These are phyloP conservation scores for Aspergillus tanneri DNA, from an alignment of 2,329 filamentous ascomycete genomes.

Conservation along the genomic window DNA sequence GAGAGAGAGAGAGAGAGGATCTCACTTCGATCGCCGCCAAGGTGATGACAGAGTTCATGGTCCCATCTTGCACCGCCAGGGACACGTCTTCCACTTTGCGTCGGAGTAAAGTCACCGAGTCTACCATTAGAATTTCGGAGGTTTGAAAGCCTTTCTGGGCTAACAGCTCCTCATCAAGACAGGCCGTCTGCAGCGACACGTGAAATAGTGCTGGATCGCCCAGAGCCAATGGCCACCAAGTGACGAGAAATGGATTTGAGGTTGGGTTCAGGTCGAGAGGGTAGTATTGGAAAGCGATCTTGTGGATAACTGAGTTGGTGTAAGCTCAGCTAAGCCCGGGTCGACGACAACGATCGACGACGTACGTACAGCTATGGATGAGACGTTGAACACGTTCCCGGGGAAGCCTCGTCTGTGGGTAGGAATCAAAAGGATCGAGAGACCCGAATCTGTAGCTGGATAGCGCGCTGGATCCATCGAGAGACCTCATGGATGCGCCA, in stretches of 20 bases:
- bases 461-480: conserved; percentile 15
- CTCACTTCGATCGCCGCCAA: conserved; percentile 58
- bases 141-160: conserved; percentile 54
- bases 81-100: conserved; percentile 50
- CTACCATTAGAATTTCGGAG: conserved; percentile 58
- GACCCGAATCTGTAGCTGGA: conserved; percentile 34
- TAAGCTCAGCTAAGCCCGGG: conserved; percentile 15
- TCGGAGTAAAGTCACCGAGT: conserved; percentile 55
- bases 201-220: conserved; percentile 59
- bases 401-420: conserved; percentile 54
- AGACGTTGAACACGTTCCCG: conserved; percentile 54
- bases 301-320: conserved; percentile 51
- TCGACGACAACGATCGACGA: not conserved
- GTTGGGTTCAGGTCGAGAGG: conserved; percentile 54
- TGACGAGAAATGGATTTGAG: conserved; percentile 59
- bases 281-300: conserved; percentile 62
- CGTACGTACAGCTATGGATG: conserved; percentile 55
- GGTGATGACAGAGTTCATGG: conserved; percentile 58
- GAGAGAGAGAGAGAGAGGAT: not conserved
- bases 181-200: conserved; percentile 60
- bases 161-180: conserved; percentile 54
- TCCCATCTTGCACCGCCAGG: conserved; percentile 54
- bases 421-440: conserved; percentile 58
- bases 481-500: conserved; percentile 6
- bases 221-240: conserved; percentile 60